These are phyloP conservation scores for Stephania japonica DNA, from an alignment of 164 flowering plant genomes.

Conservation along the genomic window DNA sequence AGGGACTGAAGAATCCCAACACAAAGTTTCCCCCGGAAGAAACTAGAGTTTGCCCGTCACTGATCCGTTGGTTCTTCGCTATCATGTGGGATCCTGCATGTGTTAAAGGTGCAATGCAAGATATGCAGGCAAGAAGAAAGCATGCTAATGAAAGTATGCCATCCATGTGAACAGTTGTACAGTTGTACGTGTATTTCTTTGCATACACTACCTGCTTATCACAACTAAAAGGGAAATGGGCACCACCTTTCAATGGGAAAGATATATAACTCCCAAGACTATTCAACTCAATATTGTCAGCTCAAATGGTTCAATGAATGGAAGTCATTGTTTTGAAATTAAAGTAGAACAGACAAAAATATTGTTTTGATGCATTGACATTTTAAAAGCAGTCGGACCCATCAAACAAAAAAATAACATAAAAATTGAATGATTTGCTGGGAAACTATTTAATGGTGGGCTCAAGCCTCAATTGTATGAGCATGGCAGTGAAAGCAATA, in stretches of 20 bases:
- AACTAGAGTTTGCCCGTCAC: constrained; percentile 8
- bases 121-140: constrained; percentile 1
- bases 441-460: neutral
- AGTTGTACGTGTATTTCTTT: neutral
- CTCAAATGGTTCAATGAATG: neutral
- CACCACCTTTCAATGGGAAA: neutral
- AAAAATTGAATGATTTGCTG: neutral
- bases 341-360: neutral
- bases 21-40: constrained; percentile 5
- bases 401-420: neutral
- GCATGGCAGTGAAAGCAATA: neutral
- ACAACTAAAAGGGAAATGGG: neutral
- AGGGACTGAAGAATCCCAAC: constrained; percentile 8
- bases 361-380: neutral
- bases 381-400: neutral
- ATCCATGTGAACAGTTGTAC: neutral
- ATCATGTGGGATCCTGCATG: constrained; percentile 6
- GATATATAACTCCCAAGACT: neutral
- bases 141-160: neutral
- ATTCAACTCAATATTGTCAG: neutral
- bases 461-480: neutral
- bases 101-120: neutral
- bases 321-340: neutral
- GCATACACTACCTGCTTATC: neutral
- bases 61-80: neutral